Evolutionary conservation across 2,329 filamentous ascomycete species (phyloP).

Genomic region (Alternaria brassicae): DNA sequence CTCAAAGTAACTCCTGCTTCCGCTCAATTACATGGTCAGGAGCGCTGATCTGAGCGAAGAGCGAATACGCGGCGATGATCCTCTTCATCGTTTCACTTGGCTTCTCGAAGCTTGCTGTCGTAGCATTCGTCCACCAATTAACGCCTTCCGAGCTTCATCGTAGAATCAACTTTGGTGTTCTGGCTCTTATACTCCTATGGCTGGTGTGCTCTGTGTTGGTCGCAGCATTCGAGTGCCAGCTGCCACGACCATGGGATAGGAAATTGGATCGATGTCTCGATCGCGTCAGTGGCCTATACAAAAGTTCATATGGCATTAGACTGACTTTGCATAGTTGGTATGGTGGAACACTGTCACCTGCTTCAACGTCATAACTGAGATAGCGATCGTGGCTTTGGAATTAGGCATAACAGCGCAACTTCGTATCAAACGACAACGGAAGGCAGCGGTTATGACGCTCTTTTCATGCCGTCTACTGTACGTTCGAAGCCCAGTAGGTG

Average conservation of each 20-base stretch:
- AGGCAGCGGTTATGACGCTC: constrained; percentile 26
- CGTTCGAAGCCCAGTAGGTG: not conserved
- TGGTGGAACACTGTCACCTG: constrained; percentile 29
- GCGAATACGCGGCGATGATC: constrained; percentile 35
- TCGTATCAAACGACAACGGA: constrained; percentile 20
- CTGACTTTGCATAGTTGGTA: constrained; percentile 15
- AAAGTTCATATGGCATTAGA: not conserved
- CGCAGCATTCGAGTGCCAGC: constrained; percentile 23
- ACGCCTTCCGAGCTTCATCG: constrained; percentile 25
- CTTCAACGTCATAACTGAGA: constrained; percentile 30
- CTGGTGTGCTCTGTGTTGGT: constrained; percentile 20
- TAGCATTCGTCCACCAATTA: constrained; percentile 33
- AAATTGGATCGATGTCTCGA: constrained; percentile 20
- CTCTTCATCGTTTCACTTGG: constrained; percentile 34
- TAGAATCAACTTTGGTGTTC: constrained; percentile 23
- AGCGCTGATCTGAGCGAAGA: constrained; percentile 20
- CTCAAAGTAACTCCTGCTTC: constrained; percentile 15
- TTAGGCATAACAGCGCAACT: constrained; percentile 26
- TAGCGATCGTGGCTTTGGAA: constrained; percentile 31
- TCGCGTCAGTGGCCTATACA: constrained; percentile 16
- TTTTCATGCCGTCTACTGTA: constrained; percentile 31
- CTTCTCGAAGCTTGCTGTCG: constrained; percentile 38
- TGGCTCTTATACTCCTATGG: constrained; percentile 21
- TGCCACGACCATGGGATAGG: constrained; percentile 31
- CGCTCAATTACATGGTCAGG: not conserved